Conservation (phyloP, 106 monocot genomes). For the Acanthochlamys bracteata region DNA sequence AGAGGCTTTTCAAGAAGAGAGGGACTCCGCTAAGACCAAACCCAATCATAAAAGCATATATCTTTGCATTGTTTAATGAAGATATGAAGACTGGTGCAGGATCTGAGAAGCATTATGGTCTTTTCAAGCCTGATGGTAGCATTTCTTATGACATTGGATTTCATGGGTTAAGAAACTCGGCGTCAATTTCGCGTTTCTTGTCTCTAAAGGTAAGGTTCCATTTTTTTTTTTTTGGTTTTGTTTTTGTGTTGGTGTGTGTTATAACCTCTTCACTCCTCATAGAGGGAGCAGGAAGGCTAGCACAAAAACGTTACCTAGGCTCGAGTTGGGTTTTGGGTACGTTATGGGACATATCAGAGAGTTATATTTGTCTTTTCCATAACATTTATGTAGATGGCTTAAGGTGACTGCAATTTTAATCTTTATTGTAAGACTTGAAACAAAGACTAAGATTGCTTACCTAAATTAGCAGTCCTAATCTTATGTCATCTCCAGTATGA, state of each 20-base stretch:
- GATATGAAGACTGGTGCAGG: conserved; percentile 52
- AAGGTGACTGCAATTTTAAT: too few relatives aligned
- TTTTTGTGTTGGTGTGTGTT: background rate
- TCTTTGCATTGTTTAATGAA: conserved; percentile 84
- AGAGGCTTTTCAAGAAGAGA: conserved; percentile 58
- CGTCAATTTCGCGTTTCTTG: conserved; percentile 16
- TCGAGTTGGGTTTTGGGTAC: too few relatives aligned
- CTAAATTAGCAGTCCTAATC: too few relatives aligned
- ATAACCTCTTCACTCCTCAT: background rate
- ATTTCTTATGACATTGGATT: conserved; percentile 66
- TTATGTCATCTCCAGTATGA: too few relatives aligned
- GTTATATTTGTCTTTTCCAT: too few relatives aligned
- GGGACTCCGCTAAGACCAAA: conserved; percentile 70
- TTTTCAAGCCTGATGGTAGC: conserved; percentile 75
- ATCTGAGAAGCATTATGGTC: conserved; percentile 68
- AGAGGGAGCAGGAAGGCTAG: too few relatives aligned
- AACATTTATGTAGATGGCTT: too few relatives aligned
- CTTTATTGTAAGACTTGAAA: too few relatives aligned
- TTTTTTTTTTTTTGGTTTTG: background rate
- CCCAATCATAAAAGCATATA: conserved; percentile 40
- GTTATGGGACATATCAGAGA: too few relatives aligned
- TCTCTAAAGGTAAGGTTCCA: conserved; percentile 23
- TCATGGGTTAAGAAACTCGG: conserved; percentile 41
- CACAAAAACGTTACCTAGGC: too few relatives aligned
- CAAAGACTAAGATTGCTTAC: too few relatives aligned